A percentile compares a stretch with the other conserved stretches of the same genome.
These are phyloP conservation scores for Heracleum sosnowskyi DNA, from an alignment of 129 eudicot species.

Conservation along the genomic window DNA sequence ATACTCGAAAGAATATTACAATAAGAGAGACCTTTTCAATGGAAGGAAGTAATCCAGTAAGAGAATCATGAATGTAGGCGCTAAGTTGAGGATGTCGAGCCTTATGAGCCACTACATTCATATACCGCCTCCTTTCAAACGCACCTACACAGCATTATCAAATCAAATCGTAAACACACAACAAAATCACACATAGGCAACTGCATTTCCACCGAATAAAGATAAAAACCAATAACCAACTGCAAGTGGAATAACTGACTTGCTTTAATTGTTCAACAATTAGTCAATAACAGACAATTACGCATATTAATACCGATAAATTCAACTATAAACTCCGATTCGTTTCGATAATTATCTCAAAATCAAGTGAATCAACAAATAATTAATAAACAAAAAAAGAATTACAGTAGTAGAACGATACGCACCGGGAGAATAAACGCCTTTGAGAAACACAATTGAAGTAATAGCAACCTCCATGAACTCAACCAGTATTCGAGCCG, in stretches of 20 bases:
- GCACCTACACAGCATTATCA: constrained; percentile 41
- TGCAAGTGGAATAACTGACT: neutral
- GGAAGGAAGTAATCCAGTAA: constrained; percentile 47
- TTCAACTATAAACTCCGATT: neutral
- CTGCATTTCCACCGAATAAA: neutral
- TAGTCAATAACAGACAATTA: neutral
- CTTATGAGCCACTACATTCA: constrained; percentile 80
- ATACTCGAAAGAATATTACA: neutral
- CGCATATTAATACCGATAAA: neutral
- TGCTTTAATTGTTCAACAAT: neutral
- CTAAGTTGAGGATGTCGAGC: constrained; percentile 79
- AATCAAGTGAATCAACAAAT: neutral
- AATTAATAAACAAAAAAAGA: neutral
- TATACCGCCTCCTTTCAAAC: constrained; percentile 71
- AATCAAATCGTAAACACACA: neutral
- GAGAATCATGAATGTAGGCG: constrained; percentile 55
- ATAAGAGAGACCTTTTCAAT: constrained; percentile 46
- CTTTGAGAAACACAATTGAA: constrained; percentile 74
- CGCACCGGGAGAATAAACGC: constrained; percentile 65
- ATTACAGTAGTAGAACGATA: neutral
- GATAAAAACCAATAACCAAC: neutral
- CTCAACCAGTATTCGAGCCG: constrained; percentile 46
- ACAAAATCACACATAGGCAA: neutral
- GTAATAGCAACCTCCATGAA: constrained; percentile 83
- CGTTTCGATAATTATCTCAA: neutral